These are phyloP conservation scores for Paramecium sexaurelia DNA, from an alignment of 73 alveolate species.

Conservation along the genomic window DNA sequence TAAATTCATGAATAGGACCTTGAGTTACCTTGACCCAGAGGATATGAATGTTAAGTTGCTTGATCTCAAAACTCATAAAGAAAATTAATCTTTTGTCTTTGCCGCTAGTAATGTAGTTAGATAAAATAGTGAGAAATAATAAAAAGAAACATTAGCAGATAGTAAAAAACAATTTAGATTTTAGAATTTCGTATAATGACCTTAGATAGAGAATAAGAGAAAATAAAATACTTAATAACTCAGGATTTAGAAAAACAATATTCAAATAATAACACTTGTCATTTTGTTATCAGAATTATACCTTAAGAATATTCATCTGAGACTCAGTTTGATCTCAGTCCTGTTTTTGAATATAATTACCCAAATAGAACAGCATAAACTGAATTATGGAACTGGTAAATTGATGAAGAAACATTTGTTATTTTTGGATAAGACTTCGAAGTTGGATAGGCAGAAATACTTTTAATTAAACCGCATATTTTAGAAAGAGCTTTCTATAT, in stretches of 20 bases:
- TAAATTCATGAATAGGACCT: neutral
- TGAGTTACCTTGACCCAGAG: neutral
- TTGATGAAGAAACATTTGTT: conserved; percentile 2
- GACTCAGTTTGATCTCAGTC: neutral
- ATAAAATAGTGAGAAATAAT: neutral
- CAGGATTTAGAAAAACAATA: conserved; percentile 1
- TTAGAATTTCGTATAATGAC: neutral
- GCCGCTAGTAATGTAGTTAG: neutral
- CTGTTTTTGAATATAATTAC: neutral
- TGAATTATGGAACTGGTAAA: neutral
- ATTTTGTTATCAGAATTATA: neutral
- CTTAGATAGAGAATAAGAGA: neutral
- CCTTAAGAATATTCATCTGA: neutral
- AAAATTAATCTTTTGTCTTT: neutral
- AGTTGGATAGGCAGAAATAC: neutral
- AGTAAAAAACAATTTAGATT: neutral
- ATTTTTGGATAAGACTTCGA: conserved; percentile 51
- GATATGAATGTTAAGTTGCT: neutral
- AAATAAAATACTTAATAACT: neutral
- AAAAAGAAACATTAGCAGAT: neutral
- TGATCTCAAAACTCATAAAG: neutral
- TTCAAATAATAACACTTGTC: neutral
- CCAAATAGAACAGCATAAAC: neutral
- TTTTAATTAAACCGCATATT: conserved; percentile 1
- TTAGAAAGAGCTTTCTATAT: neutral